Evolutionary conservation across 371 early-diverging fungal species (phyloP).

Genomic region (Mortierella sp.): DNA sequence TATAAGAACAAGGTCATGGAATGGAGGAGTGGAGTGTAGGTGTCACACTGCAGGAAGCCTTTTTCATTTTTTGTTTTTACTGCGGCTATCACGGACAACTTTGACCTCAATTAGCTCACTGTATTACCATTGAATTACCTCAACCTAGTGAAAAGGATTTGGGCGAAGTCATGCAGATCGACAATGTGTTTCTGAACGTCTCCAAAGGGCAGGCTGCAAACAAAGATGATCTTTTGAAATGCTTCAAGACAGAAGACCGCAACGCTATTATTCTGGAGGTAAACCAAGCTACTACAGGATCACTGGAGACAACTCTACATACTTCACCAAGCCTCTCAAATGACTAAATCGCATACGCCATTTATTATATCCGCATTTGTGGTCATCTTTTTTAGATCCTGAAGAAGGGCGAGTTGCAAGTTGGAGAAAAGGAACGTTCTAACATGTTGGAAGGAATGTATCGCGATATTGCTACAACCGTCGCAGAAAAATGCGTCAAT

Average conservation of each 20-base stretch:
- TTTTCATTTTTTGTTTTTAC: constrained; percentile 7
- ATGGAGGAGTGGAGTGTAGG: constrained; percentile 92
- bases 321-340: too few species aligned
- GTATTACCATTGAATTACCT: neutral
- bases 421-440: constrained; percentile 94
- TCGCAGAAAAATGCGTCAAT: constrained; percentile 95
- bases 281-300: constrained; percentile 5
- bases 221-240: constrained; percentile 86
- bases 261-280: constrained; percentile 90
- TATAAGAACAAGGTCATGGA: constrained; percentile 99
- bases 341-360: too few species aligned
- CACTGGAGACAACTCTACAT: neutral
- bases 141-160: constrained; percentile 87
- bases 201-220: constrained; percentile 96
- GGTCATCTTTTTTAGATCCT: constrained; percentile 75
- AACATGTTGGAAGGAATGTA: constrained; percentile 84
- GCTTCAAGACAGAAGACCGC: constrained; percentile 89
- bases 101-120: constrained; percentile 47
- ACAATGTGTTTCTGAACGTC: constrained; percentile 93
- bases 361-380: neutral
- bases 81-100: constrained; percentile 5
- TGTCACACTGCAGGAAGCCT: neutral
- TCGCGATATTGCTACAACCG: constrained; percentile 93
- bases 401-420: constrained; percentile 96
- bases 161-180: constrained; percentile 96